Evolutionary conservation across 352 stramenopile species (phyloP), one percentile per base, ranked within the genome.

Genomic region (Phytophthora chlamydospora): DNA sequence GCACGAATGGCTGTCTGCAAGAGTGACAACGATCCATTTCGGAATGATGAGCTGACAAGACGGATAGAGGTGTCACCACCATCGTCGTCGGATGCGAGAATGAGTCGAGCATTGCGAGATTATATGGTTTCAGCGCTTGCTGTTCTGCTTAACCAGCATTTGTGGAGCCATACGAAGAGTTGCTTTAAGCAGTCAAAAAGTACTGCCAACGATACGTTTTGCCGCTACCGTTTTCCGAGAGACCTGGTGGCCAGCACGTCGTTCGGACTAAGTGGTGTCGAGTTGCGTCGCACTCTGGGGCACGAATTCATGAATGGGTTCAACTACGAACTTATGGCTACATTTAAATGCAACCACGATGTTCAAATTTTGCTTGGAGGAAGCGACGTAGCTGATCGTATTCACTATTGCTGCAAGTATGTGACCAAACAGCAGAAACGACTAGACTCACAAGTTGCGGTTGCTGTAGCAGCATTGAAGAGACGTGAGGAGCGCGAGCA

Each of bases 331-430:
- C 4, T 61, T 1, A 61, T 61, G 53, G 53, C 42, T 4, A 35
- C 53, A 13, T 61, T 61, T 19, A 50, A 50, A 31, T 61, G 33
- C n/a, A n/a, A n/a, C n/a, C n/a, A n/a, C n/a, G n/a, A n/a, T n/a
- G 13, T 53, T 33, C 53, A 52, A 36, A 6, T 53, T 14, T 34
- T 53, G 5, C 13, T 42, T 13, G 53, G 33, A 9, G 34, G 34
- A 13, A 53, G 16, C 1, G 53, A 61, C 16, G 19, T 24, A 4
- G 24, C 33, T 2, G 42, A 53, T 13, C 17, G 53, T 2, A 61
- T 53, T 32, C 19, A 53, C 16, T 61, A 54, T 17, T 62, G 54
- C 19, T 41, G 38, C 16, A 62, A 62, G 24, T 62, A 59, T 12
- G 43, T 62, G 2, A 54, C 42, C 2, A 52, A 60, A 16, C 52